Percentiles rank a stretch among this genome's conserved stretches.
Conservation (phyloP, 352 stramenopile species). For the Hyaloperonospora brassicae region DNA sequence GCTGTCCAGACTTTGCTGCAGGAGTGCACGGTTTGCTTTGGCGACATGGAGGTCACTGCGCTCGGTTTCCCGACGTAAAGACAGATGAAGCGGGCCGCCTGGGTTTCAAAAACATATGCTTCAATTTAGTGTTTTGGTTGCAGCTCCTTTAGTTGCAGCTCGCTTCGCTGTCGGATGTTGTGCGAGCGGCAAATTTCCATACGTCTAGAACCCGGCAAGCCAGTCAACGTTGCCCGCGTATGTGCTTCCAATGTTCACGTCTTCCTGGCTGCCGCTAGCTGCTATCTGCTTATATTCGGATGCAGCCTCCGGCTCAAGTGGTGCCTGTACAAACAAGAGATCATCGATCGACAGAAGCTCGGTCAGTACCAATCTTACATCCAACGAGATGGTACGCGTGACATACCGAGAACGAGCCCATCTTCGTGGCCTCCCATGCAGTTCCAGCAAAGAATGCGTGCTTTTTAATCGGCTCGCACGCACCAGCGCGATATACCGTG, state of each 20-base stretch:
- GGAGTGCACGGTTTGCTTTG: constrained; percentile 45
- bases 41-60: constrained; percentile 31
- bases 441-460: constrained; percentile 80
- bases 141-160: constrained; percentile 8
- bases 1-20: constrained; percentile 20
- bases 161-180: constrained; percentile 1
- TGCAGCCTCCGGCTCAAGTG: constrained; percentile 58
- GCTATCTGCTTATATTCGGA: constrained; percentile 70
- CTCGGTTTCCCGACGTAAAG: constrained; percentile 20
- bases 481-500: constrained; percentile 40
- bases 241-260: constrained; percentile 62
- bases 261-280: constrained; percentile 32
- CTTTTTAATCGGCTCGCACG: constrained; percentile 67
- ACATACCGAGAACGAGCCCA: constrained; percentile 70
- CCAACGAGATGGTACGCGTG: neutral
- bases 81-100: neutral
- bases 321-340: constrained; percentile 34
- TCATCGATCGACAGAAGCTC: constrained; percentile 1
- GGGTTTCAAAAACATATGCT: no score
- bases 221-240: constrained; percentile 71
- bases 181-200: constrained; percentile 20
- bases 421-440: constrained; percentile 76
- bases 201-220: constrained; percentile 61
- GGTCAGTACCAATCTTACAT: constrained; percentile 2
- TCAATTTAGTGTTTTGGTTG: neutral